A percentile compares a stretch with the other conserved stretches of the same genome.
Evolutionary conservation across 495 filamentous ascomycete genomes (phyloP).

Genomic region (Penicillium angulare): DNA sequence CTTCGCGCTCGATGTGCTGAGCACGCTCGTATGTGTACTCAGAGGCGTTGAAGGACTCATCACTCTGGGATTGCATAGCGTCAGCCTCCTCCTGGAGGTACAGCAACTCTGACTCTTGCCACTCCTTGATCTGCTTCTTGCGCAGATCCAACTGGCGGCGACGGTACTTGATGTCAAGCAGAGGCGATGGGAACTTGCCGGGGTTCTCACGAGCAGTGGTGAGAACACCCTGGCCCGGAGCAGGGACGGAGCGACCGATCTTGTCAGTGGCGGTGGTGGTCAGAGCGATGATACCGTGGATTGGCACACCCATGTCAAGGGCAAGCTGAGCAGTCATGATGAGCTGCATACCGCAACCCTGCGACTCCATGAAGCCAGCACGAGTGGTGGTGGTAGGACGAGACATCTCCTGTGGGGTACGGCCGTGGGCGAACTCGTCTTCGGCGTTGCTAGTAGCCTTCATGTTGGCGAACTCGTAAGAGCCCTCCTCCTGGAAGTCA

Average conservation of each 20-base stretch:
- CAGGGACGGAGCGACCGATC: conserved; percentile 95
- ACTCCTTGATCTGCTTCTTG: conserved; percentile 86
- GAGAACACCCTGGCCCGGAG: conserved; percentile 93
- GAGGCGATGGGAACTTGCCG: conserved; percentile 88
- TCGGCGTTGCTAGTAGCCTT: conserved; percentile 97
- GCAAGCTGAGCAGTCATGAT: conserved; percentile 97
- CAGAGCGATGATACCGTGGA: conserved; percentile 90
- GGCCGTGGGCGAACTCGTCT: conserved; percentile 91
- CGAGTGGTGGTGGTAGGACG: conserved; percentile 93
- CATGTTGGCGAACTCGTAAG: conserved; percentile 99
- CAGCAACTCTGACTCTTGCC: conserved; percentile 92
- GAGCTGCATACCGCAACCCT: conserved; percentile 96
- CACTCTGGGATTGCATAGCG: conserved; percentile 80
- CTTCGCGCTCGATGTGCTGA: conserved; percentile 84
- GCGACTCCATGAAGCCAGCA: conserved; percentile 99
- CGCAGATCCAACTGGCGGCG: conserved; percentile 91
- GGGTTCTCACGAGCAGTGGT: conserved; percentile 93
- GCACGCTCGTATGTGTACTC: conserved; percentile 87
- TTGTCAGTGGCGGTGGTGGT: conserved; percentile 99
- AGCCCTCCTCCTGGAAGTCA: conserved; percentile 99
- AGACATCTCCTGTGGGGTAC: conserved; percentile 97
- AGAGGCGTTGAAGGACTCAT: conserved; percentile 65
- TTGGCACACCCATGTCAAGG: conserved; percentile 97
- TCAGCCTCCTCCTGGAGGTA: conserved; percentile 88
- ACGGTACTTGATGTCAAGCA: conserved; percentile 95